A percentile compares a stretch with the other conserved stretches of the same genome.
Evolutionary conservation across 176 grass and related monocot species (phyloP).

Genomic region (Pharus latifolius): DNA sequence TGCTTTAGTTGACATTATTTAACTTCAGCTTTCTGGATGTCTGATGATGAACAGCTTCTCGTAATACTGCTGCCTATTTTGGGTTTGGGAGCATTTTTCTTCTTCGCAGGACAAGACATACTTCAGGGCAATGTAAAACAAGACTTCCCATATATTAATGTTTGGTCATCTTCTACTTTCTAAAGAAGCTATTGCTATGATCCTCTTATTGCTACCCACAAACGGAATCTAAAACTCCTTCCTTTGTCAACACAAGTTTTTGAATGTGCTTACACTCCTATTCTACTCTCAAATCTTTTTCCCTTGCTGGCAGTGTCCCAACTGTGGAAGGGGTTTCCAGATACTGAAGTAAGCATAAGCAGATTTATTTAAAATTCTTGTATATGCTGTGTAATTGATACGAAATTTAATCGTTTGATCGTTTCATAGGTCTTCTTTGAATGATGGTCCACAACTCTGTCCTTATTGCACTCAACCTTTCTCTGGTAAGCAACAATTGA

Average conservation of each 20-base stretch:
- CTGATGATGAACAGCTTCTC: constrained; percentile 44
- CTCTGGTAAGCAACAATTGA: constrained; percentile 41
- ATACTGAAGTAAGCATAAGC: constrained; percentile 61
- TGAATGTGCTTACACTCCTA: not conserved
- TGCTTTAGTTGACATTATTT: not conserved
- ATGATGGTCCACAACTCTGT: constrained; percentile 72
- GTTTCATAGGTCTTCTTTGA: constrained; percentile 67
- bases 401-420: constrained; percentile 5
- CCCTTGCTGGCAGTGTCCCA: constrained; percentile 61
- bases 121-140: constrained; percentile 66
- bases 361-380: not conserved
- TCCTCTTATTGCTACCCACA: not conserved
- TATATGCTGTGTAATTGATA: not conserved
- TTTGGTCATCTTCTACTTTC: not conserved
- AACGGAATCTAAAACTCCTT: not conserved
- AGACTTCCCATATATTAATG: constrained; percentile 10
- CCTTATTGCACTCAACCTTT: constrained; percentile 91
- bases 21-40: not conserved
- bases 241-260: not conserved
- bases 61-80: constrained; percentile 69
- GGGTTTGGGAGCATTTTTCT: constrained; percentile 70
- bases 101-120: constrained; percentile 72
- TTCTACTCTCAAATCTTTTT: constrained; percentile 5
- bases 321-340: constrained; percentile 85
- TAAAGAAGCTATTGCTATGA: not conserved